Conservation (phyloP, 352 stramenopile genomes). For the Phytopythium helicoides region DNA sequence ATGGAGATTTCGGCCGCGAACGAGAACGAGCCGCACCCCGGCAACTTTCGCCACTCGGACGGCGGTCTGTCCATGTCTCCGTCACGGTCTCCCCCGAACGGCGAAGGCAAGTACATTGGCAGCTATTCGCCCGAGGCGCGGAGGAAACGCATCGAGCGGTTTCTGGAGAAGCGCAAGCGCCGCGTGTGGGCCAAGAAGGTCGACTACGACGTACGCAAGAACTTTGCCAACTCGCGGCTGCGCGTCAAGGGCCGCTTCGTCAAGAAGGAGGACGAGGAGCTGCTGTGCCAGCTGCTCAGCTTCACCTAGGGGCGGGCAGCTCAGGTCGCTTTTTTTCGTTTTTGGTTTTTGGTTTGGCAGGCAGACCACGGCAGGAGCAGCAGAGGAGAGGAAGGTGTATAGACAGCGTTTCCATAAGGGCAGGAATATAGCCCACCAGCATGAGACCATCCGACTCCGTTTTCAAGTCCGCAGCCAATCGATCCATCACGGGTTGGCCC, state of each 20-base stretch:
- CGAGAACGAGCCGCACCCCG: slow-evolving; percentile 38
- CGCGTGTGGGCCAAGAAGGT: slow-evolving; percentile 97
- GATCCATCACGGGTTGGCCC: no score
- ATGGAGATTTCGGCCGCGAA: slow-evolving; percentile 78
- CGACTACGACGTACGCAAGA: slow-evolving; percentile 98
- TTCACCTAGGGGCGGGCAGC: slow-evolving; percentile 45
- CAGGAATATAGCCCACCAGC: no score
- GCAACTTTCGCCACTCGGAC: slow-evolving; percentile 5
- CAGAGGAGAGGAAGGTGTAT: slow-evolving; percentile 16
- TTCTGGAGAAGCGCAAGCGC: slow-evolving; percentile 91
- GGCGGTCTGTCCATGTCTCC: slow-evolving; percentile 14
- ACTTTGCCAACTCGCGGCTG: slow-evolving; percentile 97
- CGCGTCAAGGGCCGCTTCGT: slow-evolving; percentile 98
- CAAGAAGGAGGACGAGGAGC: slow-evolving; percentile 97
- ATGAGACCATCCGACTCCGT: no score
- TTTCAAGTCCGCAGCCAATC: no score
- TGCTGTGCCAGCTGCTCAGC: slow-evolving; percentile 82
- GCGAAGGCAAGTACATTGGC: slow-evolving; percentile 72
- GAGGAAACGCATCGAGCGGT: slow-evolving; percentile 84
- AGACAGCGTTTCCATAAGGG: slow-evolving; percentile 5
- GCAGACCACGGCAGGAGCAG: slow-evolving; percentile 2
- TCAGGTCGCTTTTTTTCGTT: slow-evolving; percentile 14
- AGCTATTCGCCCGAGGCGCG: slow-evolving; percentile 88
- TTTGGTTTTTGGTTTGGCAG: slow-evolving; percentile 19
- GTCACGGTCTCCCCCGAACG: slow-evolving; percentile 16